These are phyloP conservation scores for Lipomyces japonicus DNA, from an alignment of 805 yeast genomes.

Conservation along the genomic window DNA sequence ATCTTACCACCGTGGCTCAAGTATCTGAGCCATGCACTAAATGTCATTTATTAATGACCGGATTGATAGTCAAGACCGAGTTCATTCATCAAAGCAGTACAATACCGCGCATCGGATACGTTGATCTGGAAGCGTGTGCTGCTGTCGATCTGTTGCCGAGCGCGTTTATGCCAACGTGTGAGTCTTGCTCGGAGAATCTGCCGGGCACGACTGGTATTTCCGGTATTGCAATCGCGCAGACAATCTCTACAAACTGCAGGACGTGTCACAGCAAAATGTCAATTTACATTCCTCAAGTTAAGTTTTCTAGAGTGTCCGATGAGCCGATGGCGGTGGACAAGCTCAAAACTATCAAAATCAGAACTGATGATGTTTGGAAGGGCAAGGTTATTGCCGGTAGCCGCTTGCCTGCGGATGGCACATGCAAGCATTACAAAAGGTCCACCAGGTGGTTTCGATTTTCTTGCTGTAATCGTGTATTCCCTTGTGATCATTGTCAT, in stretches of 20 bases:
- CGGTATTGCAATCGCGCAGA: slow-evolving; percentile 37
- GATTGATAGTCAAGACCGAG: slow-evolving; percentile 38
- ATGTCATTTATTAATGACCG: slow-evolving; percentile 38
- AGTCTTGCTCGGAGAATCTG: slow-evolving; percentile 34
- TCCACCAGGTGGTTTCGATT: slow-evolving; percentile 45
- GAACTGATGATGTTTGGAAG: slow-evolving; percentile 22
- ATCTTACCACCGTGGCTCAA: slow-evolving; percentile 37
- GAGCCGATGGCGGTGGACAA: slow-evolving; percentile 18
- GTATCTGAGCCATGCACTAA: slow-evolving; percentile 39
- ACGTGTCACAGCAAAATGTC: slow-evolving; percentile 40
- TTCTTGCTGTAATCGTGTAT: slow-evolving; percentile 43
- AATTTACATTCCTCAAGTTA: slow-evolving; percentile 36
- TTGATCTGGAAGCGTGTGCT: slow-evolving; percentile 41
- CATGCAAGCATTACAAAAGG: slow-evolving; percentile 42
- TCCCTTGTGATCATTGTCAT: slow-evolving; percentile 44
- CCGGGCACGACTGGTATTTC: slow-evolving; percentile 33
- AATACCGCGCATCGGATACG: slow-evolving; percentile 21
- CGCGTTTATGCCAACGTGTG: slow-evolving; percentile 40
- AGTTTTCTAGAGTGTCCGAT: slow-evolving; percentile 36
- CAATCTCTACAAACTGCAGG: slow-evolving; percentile 36
- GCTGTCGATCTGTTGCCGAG: slow-evolving; percentile 40
- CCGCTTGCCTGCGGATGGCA: slow-evolving; percentile 40
- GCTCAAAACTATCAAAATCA: slow-evolving; percentile 2
- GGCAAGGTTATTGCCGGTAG: slow-evolving; percentile 39
- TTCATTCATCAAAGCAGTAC: slow-evolving; percentile 37